Conservation (phyloP, 495 filamentous ascomycete species). For the Entonaema liquescens region DNA sequence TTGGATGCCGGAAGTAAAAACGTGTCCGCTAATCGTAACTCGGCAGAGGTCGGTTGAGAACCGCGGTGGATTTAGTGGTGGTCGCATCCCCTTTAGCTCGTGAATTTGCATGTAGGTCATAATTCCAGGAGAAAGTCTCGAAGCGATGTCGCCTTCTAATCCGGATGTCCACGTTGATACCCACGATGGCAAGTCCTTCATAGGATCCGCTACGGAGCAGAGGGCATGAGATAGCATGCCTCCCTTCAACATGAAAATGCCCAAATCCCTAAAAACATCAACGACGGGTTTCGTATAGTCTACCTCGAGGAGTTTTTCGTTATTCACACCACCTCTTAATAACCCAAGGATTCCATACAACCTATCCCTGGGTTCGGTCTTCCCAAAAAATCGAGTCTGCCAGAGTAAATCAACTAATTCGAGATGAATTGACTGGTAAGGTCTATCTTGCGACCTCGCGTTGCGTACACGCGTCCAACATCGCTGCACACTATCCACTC, state of each 20-base stretch:
- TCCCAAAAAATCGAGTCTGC: slow-evolving; percentile 22
- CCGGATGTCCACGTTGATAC: slow-evolving; percentile 7
- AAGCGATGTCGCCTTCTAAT: slow-evolving; percentile 5
- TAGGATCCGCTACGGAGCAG: slow-evolving; percentile 5
- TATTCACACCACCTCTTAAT: not conserved
- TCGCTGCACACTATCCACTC: slow-evolving; percentile 7
- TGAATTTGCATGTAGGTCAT: slow-evolving; percentile 13
- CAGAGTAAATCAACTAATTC: slow-evolving; percentile 19
- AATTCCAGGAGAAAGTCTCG: slow-evolving; percentile 12
- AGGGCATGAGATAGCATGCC: slow-evolving; percentile 19
- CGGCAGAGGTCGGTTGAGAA: slow-evolving; percentile 10
- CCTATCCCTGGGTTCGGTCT: slow-evolving; percentile 15
- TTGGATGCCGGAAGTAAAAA: slow-evolving; percentile 1
- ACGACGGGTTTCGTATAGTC: slow-evolving; percentile 21
- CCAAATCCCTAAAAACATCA: slow-evolving; percentile 19
- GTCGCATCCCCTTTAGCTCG: not conserved
- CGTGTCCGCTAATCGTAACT: slow-evolving; percentile 9
- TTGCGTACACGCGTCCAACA: slow-evolving; percentile 12
- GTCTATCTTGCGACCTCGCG: not conserved
- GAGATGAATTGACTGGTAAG: not conserved
- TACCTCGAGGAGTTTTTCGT: slow-evolving; percentile 16
- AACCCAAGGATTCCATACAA: slow-evolving; percentile 21
- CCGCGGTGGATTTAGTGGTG: not conserved
- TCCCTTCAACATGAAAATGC: slow-evolving; percentile 7
- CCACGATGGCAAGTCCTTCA: slow-evolving; percentile 23